These are phyloP conservation scores for Arctium minus DNA, from an alignment of 129 eudicot genomes.

Conservation along the genomic window DNA sequence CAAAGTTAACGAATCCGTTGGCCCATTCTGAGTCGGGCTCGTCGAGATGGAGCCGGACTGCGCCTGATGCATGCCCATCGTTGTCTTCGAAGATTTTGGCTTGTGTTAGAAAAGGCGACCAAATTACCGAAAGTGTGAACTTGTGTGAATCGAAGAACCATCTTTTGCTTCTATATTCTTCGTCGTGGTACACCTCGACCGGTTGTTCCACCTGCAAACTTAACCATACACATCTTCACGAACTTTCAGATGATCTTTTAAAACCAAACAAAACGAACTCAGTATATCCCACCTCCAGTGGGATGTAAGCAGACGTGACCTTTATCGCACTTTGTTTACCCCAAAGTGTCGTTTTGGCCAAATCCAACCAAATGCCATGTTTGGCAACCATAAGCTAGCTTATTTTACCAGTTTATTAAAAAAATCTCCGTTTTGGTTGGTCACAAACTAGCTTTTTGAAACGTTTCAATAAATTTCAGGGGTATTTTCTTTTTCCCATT, in stretches of 20 bases:
- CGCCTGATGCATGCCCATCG: constrained; percentile 56
- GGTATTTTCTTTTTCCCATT: no score
- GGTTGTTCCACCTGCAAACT: constrained; percentile 55
- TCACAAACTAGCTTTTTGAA: no score
- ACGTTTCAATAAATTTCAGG: no score
- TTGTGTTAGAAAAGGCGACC: constrained; percentile 71
- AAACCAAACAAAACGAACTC: background rate
- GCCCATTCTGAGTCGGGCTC: constrained; percentile 53
- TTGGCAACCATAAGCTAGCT: background rate
- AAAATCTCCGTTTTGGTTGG: background rate
- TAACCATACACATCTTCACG: background rate
- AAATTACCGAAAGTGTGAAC: constrained; percentile 60
- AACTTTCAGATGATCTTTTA: background rate
- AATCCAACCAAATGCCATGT: background rate
- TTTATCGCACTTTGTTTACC: background rate
- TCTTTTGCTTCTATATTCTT: constrained; percentile 48
- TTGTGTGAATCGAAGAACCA: constrained; percentile 62
- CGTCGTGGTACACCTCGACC: constrained; percentile 65
- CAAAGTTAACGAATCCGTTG: constrained; percentile 39
- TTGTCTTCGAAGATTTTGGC: constrained; percentile 61
- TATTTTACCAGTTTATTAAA: no score
- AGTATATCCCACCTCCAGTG: no score
- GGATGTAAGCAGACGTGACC: background rate
- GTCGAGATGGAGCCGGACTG: constrained; percentile 54
- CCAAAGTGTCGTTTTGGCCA: background rate